Evolutionary conservation across 2,329 filamentous ascomycete species (phyloP), one percentile per base, ranked within the genome.

Genomic region (Fusarium clavum): DNA sequence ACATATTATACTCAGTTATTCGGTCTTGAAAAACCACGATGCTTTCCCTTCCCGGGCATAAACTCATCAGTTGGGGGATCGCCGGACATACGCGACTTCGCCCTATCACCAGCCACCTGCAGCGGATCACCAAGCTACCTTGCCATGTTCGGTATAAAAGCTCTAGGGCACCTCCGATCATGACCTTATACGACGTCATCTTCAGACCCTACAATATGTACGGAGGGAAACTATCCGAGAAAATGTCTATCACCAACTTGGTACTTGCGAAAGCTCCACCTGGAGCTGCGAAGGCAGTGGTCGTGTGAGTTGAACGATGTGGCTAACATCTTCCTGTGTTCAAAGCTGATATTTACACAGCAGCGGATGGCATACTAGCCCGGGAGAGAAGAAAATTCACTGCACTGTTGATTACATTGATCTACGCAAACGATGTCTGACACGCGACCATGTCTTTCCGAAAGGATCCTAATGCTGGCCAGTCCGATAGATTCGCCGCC

Each of bases 401-500:
- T 48, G 46, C 14, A 48, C 46, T 14, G 46, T 48, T 4, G 46
- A 48, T 8, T 48, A 48, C 8, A 12, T 10, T 8, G 27, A 30
- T 12, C 12, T 3, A 3, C 12, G 4, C 3, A 8, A 11, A 9
- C n/a, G 27, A 6, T 14, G 5, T 8, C 6, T 48, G 1, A 8
- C 5, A 9, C 27, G 46, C 3, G 13, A 16, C 14, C 46, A 48
- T 16, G 16, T 48, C 2, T n/a, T 48, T 6, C 46, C 30, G 30
- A 8, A 16, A 16, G 30, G 30, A 32, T 16, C 30, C 1, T 32
- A 5, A 32, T 32, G 4, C 30, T 16, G 7, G 13, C 13, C 13
- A 32, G 29, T 30, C 13, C 30, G 3, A 32, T 7, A 8, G 5
- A 30, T 30, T 30, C 29, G 12, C 29, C 29, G 29, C 11, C 11